These are phyloP conservation scores for Stentor roeselii DNA, from an alignment of 73 alveolate species.

Conservation along the genomic window DNA sequence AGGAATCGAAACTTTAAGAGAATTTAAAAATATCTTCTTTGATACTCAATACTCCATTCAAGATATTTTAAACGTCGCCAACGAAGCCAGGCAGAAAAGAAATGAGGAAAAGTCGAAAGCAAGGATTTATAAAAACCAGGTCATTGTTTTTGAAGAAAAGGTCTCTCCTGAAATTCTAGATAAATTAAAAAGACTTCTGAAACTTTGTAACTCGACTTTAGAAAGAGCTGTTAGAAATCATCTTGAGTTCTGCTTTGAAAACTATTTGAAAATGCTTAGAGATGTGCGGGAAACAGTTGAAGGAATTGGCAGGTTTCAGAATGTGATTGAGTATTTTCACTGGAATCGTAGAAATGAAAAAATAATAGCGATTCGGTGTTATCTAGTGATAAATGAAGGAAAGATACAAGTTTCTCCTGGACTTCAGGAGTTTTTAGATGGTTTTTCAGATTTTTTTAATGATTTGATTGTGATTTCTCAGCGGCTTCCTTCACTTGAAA, in stretches of 20 bases:
- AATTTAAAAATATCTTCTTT: slow-evolving; percentile 53
- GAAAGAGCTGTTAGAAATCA: slow-evolving; percentile 48
- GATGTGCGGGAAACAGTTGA: too few relatives aligned
- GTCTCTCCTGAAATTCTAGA: slow-evolving; percentile 37
- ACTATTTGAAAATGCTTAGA: background rate
- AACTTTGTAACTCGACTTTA: slow-evolving; percentile 39
- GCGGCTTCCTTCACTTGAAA: slow-evolving; percentile 46
- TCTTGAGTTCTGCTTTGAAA: background rate
- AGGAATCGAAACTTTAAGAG: slow-evolving; percentile 50
- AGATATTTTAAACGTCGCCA: slow-evolving; percentile 42
- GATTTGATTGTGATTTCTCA: slow-evolving; percentile 33
- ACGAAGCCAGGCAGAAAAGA: slow-evolving; percentile 30
- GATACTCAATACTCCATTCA: slow-evolving; percentile 54
- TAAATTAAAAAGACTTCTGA: slow-evolving; percentile 36
- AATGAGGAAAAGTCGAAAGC: slow-evolving; percentile 44
- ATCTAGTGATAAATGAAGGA: background rate
- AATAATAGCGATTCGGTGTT: background rate
- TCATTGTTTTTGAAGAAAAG: slow-evolving; percentile 41
- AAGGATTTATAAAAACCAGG: slow-evolving; percentile 39
- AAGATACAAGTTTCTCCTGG: background rate
- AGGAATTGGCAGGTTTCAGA: background rate
- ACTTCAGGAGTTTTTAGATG: slow-evolving; percentile 21
- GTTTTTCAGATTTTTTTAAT: background rate
- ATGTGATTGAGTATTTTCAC: background rate
- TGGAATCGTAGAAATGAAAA: background rate